Base-by-base conservation (phyloP, 352 stramenopile genomes). In the Globisporangium emineosum region DNA sequence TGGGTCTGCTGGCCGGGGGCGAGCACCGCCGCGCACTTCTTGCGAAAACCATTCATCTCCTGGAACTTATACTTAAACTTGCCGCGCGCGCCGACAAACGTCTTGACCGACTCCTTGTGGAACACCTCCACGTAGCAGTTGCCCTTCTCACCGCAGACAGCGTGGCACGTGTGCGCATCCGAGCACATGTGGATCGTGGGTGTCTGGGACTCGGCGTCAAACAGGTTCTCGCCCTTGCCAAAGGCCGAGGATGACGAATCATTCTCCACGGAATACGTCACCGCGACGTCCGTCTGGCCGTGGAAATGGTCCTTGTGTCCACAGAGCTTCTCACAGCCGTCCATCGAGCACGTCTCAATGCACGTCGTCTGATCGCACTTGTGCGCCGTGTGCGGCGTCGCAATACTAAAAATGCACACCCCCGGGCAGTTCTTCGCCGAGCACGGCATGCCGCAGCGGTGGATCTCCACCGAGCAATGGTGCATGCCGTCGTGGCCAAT, bases 41-140 rank as follows among this genome's bases (percentile, higher is more conserved):
- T 90, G 9, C 79, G 78, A 17, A 72, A 72, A 0, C 83, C 83
- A 63, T 92, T 94, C 83, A 94, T 94, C 58, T 91, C 86, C 66
- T 94, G 78, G 30, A 80, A 85, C 2, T 73, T 89, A 62, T 90
- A 94, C 49, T 86, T 70, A 50, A 94, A 91, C 3, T 66, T 79
- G 7, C 77, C 65, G 32, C 86, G 78, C 59, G 67, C 69, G 5
- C 86, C 86, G 0, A 62, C 65, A 60, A 94, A 92, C 8, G 68
- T 87, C 67, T 89, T 89, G 1, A 78, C 79, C 19, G 78, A 87
- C 51, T 90, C 65, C 47, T 91, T 88, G 15, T 88, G 70, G 60
- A 84, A 79, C 32, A 94, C 81, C 53, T 90, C 78, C 0, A 91
- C 75, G 30, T 77, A 76, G 51, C 86, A 94, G 19, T 92, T 83